Evolutionary conservation across 495 filamentous ascomycete species (phyloP), one percentile per base, ranked within the genome.

Genomic region (Xylaria nigripes): DNA sequence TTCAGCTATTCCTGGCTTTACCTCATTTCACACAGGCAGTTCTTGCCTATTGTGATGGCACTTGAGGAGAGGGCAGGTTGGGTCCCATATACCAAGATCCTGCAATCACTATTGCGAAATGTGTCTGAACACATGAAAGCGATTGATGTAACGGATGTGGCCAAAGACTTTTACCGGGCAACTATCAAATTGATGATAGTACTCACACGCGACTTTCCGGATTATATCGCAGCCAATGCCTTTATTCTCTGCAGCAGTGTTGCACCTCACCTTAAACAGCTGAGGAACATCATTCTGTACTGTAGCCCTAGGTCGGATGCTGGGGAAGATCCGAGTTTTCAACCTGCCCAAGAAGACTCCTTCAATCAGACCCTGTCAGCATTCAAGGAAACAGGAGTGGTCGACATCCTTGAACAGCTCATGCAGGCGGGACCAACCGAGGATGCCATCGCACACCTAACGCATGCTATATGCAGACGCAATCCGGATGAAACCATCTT

Each of bases 171-270:
- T 43, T 97, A 96, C 67, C 84, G 87, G 59, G 89, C 85, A 2
- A 80, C 86, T 7, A 75, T 95, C 23, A 86, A 93, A 59, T 79
- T 95, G 51, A 69, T 97, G 55, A 72, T 93, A 18, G 79, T 96
- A 32, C 74, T 99, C 45, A 86, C 94, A 52, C 93, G 97, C 58
- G 93, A 99, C 65, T 96, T 88, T 69, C 88, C 90, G 0, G 90
- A 95, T 51, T 97, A 95, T 67, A 76, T 97, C 40, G 85, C 86
- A 24, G 87, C 92, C 59, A 87, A 93, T 64, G 87, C 95, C 59
- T 84, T 86, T 57, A 81, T 84, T 52, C 81, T 99, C 42, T 90
- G 87, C 76, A 86, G 89, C 65, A 82, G 81, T 59, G 87, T 97
- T 47, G 90, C 94, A 1, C 77, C 80, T 21, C 87, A 94, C 61